Evolutionary conservation across 2,329 filamentous ascomycete genomes (phyloP), one percentile per base, ranked within the genome.

Genomic region (Pleoardoris graminearum): DNA sequence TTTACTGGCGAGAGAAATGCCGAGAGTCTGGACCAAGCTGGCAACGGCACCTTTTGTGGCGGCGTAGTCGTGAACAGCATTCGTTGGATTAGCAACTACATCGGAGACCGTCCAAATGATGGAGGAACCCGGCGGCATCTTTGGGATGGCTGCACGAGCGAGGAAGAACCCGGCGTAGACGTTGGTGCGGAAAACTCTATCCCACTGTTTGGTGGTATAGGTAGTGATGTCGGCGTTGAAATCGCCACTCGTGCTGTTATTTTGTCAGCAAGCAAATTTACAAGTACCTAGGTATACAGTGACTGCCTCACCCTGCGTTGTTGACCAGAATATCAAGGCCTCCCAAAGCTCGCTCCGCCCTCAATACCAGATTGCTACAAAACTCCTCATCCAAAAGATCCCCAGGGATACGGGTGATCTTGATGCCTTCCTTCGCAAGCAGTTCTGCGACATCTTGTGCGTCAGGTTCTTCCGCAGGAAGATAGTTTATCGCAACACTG

Each of bases 241-340:
- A 14, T 19, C 19, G n/a, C 46, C 41, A 25, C 19, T 16, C 7
- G 30, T 46, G 17, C 42, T 52, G 22, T 29, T 11, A 4, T 29
- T 21, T 5, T 3, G 19, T 54, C 45, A 50, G 35, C 4, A 23
- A 14, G 7, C 35, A 17, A 12, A 21, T 8, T 14, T 16, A 19
- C 22, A 8, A 37, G 30, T n/a, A n/a, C n/a, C n/a, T n/a, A n/a
- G n/a, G n/a, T 29, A 14, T 16, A 38, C 17, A 25, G 3, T n/a
- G 11, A 14, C 21, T 23, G 1, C 7, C 48, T 37, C 37, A 55
- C 52, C 52, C 52, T 43, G 48, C 52, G 21, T 55, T 51, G 17
- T 51, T 51, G n/a, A 55, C 48, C 25, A 55, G 17, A 45, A 55
- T 55, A 37, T 55, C 52, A 17, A 55, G 21, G 14, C 47, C 50